Base-by-base conservation (phyloP, 257 asterid species). In the Misopates orontium region DNA sequence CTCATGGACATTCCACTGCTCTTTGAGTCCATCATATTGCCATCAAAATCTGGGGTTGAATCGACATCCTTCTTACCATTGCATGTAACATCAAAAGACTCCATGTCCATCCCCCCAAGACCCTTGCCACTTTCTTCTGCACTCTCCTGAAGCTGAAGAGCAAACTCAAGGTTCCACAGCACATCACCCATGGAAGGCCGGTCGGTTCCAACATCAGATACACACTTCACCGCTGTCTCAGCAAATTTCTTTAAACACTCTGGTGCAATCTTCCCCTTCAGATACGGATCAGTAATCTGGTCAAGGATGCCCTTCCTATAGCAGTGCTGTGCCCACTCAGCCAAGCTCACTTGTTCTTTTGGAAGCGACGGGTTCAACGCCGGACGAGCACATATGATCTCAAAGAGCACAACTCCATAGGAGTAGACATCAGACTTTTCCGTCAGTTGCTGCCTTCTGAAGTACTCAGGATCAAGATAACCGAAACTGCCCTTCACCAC, bases 181-280 rank as follows among this genome's bases (percentile, higher is more conserved):
- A 90, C 97, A 60, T 90, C 96, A 0, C 97, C 97, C 97, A 90
- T 90, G 2, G 97, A 84, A 3, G 97, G 97, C 77, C 97, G 72
- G 39, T 87, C 97, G 0, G 85, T 83, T 44, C 97, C 97, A 42
- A 85, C 89, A 69, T 90, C 97, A 1, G 86, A 72, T 13, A 90
- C 88, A 13, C 97, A 90, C 72, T 90, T 90, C 66, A 90, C 97
- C 2, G 97, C 96, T 0, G 95, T 85, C 84, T 90, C 97, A 0
- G 91, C 86, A 18, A 87, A 74, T 73, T 87, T 90, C 80, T 88
- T 90, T 47, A 90, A 81, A 82, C 96, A 90, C 68, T 90, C 97
- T 0, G 96, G 90, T 59, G 97, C 92, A 20, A 90, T 86, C 82
- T 84, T 90, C 20, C 96, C 96, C 80, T 84, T 87, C n/a, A 90